phyloP scores from a whole-genome alignment of 208 protist species.

The Leishmania braziliensis region DNA sequence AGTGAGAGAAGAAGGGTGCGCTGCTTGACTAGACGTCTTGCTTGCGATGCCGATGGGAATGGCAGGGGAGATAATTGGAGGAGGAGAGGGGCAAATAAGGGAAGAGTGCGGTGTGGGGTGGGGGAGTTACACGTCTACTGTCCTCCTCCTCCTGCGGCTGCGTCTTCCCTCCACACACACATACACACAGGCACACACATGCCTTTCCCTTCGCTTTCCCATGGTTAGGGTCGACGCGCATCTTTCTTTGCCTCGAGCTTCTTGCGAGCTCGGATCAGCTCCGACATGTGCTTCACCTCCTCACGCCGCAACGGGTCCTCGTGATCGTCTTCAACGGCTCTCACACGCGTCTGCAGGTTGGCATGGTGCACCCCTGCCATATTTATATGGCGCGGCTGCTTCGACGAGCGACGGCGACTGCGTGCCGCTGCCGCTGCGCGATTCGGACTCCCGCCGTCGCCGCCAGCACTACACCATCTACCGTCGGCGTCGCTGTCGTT shows the following conservation, averaged over 20 bases:
- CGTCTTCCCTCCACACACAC: not conserved
- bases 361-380: not conserved
- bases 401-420: not conserved
- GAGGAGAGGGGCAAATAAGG: not conserved
- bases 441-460: not conserved
- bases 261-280: constrained; percentile 39
- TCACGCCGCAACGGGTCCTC: constrained; percentile 60
- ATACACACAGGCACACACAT: not conserved
- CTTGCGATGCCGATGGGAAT: not conserved
- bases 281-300: constrained; percentile 70
- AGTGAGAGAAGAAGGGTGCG: not conserved
- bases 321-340: constrained; percentile 8
- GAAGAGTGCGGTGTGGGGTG: not conserved
- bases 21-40: not conserved
- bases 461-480: not conserved
- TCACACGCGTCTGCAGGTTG: not conserved
- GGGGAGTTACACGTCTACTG: not conserved
- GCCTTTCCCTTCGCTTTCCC: not conserved
- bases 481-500: not conserved
- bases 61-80: not conserved
- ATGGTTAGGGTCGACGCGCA: not conserved
- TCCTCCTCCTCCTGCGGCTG: not conserved
- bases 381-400: not conserved
- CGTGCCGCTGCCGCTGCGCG: not conserved
- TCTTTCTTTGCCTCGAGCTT: constrained; percentile 35